Percentiles rank a stretch among this genome's conserved stretches.
Conservation (phyloP, 345 rosid genomes). For the Theobroma cacao region DNA sequence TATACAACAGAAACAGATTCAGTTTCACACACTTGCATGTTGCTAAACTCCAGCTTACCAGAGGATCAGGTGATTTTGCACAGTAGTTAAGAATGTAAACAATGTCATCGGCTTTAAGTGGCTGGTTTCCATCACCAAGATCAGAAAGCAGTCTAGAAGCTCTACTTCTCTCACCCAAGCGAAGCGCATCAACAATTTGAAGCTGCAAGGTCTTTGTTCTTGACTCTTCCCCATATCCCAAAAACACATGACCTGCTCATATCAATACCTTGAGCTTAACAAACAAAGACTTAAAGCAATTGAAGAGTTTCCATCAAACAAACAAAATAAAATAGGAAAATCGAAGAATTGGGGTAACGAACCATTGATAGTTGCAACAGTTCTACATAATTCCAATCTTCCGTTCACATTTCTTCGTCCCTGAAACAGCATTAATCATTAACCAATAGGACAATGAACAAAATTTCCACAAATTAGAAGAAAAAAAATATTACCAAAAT, state of each 20-base stretch:
- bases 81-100: constrained; percentile 55
- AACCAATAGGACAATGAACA: not conserved
- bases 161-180: constrained; percentile 51
- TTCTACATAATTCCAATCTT: constrained; percentile 26
- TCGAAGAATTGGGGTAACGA: not conserved
- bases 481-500: not conserved
- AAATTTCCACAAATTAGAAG: not conserved
- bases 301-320: not conserved
- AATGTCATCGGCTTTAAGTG: constrained; percentile 44
- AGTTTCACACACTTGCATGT: not conserved
- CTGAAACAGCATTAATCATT: constrained; percentile 28
- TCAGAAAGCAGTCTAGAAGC: constrained; percentile 62
- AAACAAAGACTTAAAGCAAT: not conserved
- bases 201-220: constrained; percentile 28
- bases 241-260: constrained; percentile 31
- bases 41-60: constrained; percentile 48
- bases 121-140: constrained; percentile 29
- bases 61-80: constrained; percentile 65
- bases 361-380: constrained; percentile 30
- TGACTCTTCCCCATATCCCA: constrained; percentile 25
- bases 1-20: not conserved
- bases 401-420: constrained; percentile 28
- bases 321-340: not conserved
- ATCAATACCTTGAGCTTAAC: not conserved
- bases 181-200: constrained; percentile 67